These are phyloP conservation scores for Rhizopus sp. DNA, from an alignment of 371 early-diverging fungal species.

Conservation along the genomic window DNA sequence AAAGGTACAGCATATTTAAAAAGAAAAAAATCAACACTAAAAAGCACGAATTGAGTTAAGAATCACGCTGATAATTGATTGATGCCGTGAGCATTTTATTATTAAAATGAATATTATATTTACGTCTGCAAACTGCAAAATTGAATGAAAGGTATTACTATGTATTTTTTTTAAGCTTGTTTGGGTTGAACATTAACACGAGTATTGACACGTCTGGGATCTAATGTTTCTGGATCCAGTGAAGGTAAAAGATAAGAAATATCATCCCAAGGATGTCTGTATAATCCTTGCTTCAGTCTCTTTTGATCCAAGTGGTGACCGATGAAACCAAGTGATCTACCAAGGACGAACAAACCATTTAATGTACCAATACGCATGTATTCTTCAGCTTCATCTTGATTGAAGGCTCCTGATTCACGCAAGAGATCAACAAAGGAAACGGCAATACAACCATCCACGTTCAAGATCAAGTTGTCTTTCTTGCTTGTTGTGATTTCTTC, in stretches of 20 bases:
- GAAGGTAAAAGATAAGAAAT: slow-evolving; percentile 87
- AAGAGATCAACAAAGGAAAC: slow-evolving; percentile 95
- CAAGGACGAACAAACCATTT: slow-evolving; percentile 96
- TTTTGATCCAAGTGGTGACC: slow-evolving; percentile 97
- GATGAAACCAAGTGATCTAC: slow-evolving; percentile 95
- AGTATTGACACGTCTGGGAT: slow-evolving; percentile 54
- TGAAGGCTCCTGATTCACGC: slow-evolving; percentile 91
- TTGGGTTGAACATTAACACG: slow-evolving; percentile 50
- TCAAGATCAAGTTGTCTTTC: slow-evolving; percentile 97
- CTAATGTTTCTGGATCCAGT: slow-evolving; percentile 47
- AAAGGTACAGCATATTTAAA: background rate
- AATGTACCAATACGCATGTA: slow-evolving; percentile 95
- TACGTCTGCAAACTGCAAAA: no score
- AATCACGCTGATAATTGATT: background rate
- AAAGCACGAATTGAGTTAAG: no score
- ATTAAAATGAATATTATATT: no score
- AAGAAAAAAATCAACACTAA: no score
- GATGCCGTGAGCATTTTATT: background rate
- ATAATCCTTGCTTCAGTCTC: slow-evolving; percentile 95
- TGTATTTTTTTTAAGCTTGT: slow-evolving; percentile 3
- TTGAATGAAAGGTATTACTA: no score
- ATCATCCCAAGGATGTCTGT: slow-evolving; percentile 98
- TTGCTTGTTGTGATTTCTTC: slow-evolving; percentile 96
- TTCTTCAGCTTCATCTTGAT: slow-evolving; percentile 94
- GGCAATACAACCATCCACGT: slow-evolving; percentile 97